Percentiles rank a stretch among this genome's conserved stretches.
Evolutionary conservation across 169 alveolate genomes (phyloP).

Genomic region (Cryptosporidium parvum): DNA sequence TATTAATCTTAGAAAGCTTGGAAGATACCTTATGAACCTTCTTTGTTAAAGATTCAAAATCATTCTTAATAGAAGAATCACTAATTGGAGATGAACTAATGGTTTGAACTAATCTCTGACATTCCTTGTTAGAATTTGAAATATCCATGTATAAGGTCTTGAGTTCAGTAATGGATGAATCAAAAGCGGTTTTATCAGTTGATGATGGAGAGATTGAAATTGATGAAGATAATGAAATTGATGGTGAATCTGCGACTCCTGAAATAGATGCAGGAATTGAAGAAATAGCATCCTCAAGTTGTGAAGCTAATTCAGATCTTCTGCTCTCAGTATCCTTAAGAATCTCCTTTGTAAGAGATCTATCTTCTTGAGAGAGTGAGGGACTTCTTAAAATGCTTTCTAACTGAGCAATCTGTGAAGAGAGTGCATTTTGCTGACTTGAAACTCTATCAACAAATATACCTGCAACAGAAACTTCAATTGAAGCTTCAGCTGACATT

Average conservation of each 20-base stretch:
- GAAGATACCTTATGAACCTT: constrained; percentile 23
- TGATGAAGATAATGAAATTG: constrained; percentile 21
- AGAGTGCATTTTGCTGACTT: constrained; percentile 17
- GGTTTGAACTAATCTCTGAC: not conserved
- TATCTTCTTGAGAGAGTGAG: constrained; percentile 52
- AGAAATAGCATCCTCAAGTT: constrained; percentile 32
- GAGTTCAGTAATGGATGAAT: constrained; percentile 15
- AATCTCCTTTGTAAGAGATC: constrained; percentile 31
- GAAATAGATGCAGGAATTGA: constrained; percentile 10
- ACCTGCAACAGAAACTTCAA: constrained; percentile 33
- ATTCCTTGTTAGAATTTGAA: constrained; percentile 24
- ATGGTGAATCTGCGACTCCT: constrained; percentile 17
- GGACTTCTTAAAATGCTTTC: constrained; percentile 44
- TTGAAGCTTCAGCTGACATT: not conserved
- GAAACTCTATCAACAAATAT: constrained; percentile 5
- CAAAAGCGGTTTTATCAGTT: constrained; percentile 30
- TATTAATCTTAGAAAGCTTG: constrained; percentile 17
- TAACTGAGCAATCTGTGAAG: constrained; percentile 33
- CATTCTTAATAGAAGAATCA: constrained; percentile 54
- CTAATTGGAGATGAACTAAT: constrained; percentile 17
- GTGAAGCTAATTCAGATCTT: constrained; percentile 4
- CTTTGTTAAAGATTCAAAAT: constrained; percentile 21
- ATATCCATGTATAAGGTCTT: constrained; percentile 31
- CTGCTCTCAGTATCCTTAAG: constrained; percentile 50
- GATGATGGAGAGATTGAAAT: constrained; percentile 25